A percentile compares a stretch with the other conserved stretches of the same genome.
Evolutionary conservation across 371 early-diverging fungal genomes (phyloP).

Genomic region (Mucor ambiguus): DNA sequence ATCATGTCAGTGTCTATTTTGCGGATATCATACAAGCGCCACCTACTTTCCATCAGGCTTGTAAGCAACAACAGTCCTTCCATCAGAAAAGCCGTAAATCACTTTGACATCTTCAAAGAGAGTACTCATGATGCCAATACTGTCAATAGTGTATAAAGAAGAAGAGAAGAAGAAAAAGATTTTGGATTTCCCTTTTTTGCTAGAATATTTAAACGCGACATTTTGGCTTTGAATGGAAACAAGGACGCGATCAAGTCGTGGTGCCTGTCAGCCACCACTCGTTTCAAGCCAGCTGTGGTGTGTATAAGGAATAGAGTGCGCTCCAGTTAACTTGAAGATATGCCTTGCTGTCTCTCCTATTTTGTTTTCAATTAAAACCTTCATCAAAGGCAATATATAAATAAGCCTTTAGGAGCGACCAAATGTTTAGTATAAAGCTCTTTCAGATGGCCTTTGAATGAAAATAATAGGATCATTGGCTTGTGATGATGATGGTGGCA

Average conservation of each 20-base stretch:
- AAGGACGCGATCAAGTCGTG: neutral
- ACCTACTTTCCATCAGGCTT: constrained; percentile 9
- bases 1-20: no score
- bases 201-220: neutral
- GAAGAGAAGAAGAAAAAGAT: neutral
- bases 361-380: no score
- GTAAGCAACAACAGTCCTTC: neutral
- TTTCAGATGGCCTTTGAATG: no score
- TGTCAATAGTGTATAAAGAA: neutral
- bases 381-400: no score
- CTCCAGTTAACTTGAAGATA: no score
- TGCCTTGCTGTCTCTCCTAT: no score
- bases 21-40: no score
- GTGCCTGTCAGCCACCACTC: no score
- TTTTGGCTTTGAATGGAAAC: neutral
- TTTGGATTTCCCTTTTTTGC: neutral
- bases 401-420: no score
- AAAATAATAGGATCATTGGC: neutral
- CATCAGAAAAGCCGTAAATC: constrained; percentile 2
- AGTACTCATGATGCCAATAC: neutral
- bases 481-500: neutral
- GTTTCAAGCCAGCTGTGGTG: no score
- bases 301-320: no score
- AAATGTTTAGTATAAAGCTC: no score
- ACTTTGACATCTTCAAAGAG: neutral